Evolutionary conservation across 345 rosid species (phyloP), one percentile per base, ranked within the genome.

Genomic region (Eucalyptus pauciflora): DNA sequence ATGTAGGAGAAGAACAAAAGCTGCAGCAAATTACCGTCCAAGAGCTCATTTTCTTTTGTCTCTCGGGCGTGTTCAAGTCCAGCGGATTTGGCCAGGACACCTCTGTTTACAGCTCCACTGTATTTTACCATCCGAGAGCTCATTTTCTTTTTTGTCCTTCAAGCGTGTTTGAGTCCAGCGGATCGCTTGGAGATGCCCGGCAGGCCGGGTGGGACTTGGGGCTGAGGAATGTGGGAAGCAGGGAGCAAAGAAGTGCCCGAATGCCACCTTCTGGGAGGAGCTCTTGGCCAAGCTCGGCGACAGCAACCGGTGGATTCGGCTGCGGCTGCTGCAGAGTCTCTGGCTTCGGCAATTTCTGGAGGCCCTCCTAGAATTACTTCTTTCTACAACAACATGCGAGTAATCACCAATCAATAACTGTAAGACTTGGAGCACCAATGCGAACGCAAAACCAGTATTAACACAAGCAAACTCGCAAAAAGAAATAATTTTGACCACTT

Each of bases 311-410:
- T 7, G 24, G 56, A 52, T 17, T 52, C 24, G 1, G 7, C n/a
- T 25, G 11, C 4, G 5, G 60, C 16, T 4, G 67, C 31, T 13
- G 29, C 67, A 25, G 67, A 60, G 67, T 60, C 67, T 27, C n/a
- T 0, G 67, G 7, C n/a, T 60, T 11, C 31, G 4, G 67, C 7
- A 4, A 60, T 60, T 3, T 60, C 15, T 3, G 31, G 67, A 60
- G 67, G 94, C 93, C 52, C 97, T 96, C 89, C 95, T 95, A 1
- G 96, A 88, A 89, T 98, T 98, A 94, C 33, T 88, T 81, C 88
- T 94, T 95, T 89, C 97, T 95, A 92, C 50, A 80, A 89, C 90
- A 48, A n/a, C 41, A 24, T n/a, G 43, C 45, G 31, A 49, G 87
- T 43, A 29, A 10, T 76, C 54, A 45, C 76, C 80, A 60, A 43